Percentiles rank a stretch among this genome's conserved stretches.
phyloP scores from a whole-genome alignment of 108 stramenopile species.

The Nitzschia putrida region DNA sequence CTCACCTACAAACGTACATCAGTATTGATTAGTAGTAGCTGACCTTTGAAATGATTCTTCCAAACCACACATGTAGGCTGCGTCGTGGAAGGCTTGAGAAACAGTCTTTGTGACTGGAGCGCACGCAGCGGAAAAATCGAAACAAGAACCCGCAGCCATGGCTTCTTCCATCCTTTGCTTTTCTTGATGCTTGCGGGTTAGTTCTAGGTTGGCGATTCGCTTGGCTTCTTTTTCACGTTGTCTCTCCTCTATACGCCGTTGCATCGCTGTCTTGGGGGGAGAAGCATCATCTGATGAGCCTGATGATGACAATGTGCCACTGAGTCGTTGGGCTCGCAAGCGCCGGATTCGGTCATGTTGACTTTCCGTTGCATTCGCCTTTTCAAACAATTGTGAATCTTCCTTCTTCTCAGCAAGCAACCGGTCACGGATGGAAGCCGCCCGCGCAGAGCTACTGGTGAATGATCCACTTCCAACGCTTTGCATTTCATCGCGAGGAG shows the following conservation, averaged over 20 bases:
- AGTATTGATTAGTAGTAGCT: slow-evolving; percentile 66
- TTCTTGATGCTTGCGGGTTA: background rate
- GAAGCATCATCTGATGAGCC: background rate
- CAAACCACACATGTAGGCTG: slow-evolving; percentile 1
- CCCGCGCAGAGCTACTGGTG: background rate
- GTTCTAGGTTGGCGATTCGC: background rate
- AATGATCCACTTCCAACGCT: background rate
- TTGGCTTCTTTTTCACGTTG: slow-evolving; percentile 1
- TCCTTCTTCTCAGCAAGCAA: background rate
- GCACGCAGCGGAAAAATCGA: background rate
- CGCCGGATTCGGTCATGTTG: background rate
- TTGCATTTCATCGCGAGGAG: background rate
- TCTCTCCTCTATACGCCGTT: background rate
- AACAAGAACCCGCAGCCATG: background rate
- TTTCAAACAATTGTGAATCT: slow-evolving; percentile 2
- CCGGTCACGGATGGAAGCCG: slow-evolving; percentile 2
- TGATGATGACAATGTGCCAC: background rate
- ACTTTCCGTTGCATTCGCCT: background rate
- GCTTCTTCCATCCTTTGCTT: background rate
- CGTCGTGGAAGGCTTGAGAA: background rate
- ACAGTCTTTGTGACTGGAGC: background rate
- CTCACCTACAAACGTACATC: slow-evolving; percentile 77
- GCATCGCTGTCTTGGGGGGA: background rate
- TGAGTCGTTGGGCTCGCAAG: background rate
- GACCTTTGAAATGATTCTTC: slow-evolving; percentile 1